These are phyloP conservation scores for Cucurbitaria berberidis DNA, from an alignment of 2,329 filamentous ascomycete genomes.

Conservation along the genomic window DNA sequence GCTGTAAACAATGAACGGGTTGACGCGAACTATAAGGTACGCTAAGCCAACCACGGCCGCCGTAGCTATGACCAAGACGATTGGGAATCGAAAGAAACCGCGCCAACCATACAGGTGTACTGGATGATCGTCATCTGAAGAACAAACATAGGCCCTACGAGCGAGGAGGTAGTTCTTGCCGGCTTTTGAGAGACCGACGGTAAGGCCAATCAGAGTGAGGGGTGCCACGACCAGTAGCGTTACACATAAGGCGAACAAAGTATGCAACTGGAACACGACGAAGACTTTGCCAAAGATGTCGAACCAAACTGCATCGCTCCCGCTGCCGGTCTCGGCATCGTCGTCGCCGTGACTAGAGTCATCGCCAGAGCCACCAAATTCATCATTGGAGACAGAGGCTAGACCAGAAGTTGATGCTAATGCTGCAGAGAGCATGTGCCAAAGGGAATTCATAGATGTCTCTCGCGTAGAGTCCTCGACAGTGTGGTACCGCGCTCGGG, in stretches of 20 bases:
- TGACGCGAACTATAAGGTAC: slow-evolving; percentile 79
- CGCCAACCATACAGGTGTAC: slow-evolving; percentile 75
- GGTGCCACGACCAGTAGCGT: slow-evolving; percentile 82
- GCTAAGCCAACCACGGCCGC: slow-evolving; percentile 74
- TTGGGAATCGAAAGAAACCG: slow-evolving; percentile 83
- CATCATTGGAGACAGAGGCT: slow-evolving; percentile 69
- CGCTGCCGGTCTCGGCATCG: slow-evolving; percentile 69
- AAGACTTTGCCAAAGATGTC: slow-evolving; percentile 84
- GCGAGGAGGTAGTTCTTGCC: slow-evolving; percentile 92
- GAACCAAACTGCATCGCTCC: slow-evolving; percentile 84
- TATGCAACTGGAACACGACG: slow-evolving; percentile 78
- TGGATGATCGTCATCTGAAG: slow-evolving; percentile 63
- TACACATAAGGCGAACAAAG: slow-evolving; percentile 86
- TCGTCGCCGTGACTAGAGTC: slow-evolving; percentile 62
- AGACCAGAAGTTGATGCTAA: slow-evolving; percentile 75
- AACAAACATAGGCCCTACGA: slow-evolving; percentile 66
- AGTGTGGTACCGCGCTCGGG: slow-evolving; percentile 87
- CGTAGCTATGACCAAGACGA: slow-evolving; percentile 72
- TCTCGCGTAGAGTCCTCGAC: slow-evolving; percentile 84
- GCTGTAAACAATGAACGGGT: slow-evolving; percentile 90
- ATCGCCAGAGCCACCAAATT: slow-evolving; percentile 69
- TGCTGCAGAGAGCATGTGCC: slow-evolving; percentile 93
- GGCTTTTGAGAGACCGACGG: slow-evolving; percentile 69
- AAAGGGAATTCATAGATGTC: slow-evolving; percentile 73
- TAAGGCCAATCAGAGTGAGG: slow-evolving; percentile 71